Evolutionary conservation across 2,329 filamentous ascomycete genomes (phyloP), one percentile per base, ranked within the genome.

Genomic region (Magnaporthiopsis rhizophila): DNA sequence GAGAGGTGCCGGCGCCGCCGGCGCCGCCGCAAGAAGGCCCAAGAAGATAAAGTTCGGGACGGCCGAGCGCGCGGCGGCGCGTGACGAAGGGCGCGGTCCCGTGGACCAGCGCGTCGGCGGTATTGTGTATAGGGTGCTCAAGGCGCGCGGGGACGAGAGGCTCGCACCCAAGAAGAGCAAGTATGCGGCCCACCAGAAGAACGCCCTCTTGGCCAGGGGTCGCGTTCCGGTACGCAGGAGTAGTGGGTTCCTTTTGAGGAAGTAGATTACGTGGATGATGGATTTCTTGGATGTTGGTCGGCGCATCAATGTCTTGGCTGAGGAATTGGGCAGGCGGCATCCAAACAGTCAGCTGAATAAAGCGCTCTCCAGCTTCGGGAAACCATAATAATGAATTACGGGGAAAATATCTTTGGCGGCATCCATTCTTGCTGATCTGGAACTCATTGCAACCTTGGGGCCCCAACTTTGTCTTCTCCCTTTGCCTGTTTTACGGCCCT

Each of bases 91-190:
- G 34, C 6, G 32, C 30, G 53, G 60, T 34, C 57, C 57, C 11
- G 74, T 72, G 59, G 84, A 86, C 69, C 74, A 79, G 69, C 73
- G 75, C 62, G 72, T 84, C n/a, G 83, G 83, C 2, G 75, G 78
- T 15, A 86, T 84, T 2, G 78, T 83, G 62, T 86, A 83, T 69
- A 75, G 84, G 26, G 80, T 80, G 34, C 67, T 85, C 66, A 73
- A 74, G 7, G 75, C 75, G 64, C 75, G 76, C 69, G 73, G 71
- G n/a, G 81, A 84, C 64, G 69, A 72, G 68, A 76, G 76, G 64
- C 73, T 86, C 67, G 79, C 82, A 63, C 84, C 83, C 30, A 81
- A 77, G 74, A 65, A 70, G 65, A 75, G 75, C 68, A 81, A 79
- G 73, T 68, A 78, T 45, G 71, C 80, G 9, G 73, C 74, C 64